Percentiles rank a stretch among this genome's conserved stretches.
Conservation (phyloP, 306 rosid species). For the Malus fusca region DNA sequence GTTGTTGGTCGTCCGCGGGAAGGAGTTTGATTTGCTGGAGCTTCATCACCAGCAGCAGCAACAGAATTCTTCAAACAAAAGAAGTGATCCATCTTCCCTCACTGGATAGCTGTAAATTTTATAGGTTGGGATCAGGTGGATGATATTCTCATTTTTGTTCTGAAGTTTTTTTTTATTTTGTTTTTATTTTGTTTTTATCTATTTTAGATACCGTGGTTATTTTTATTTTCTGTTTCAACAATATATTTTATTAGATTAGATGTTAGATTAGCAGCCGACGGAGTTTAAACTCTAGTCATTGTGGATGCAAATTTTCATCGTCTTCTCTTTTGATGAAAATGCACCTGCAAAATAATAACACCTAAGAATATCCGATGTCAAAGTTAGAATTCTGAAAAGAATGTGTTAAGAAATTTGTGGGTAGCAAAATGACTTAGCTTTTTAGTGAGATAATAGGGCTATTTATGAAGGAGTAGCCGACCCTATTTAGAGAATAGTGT, state of each 20-base stretch:
- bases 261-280: not conserved
- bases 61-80: slow-evolving; percentile 52
- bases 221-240: not conserved
- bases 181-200: not conserved
- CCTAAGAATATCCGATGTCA: rapidly evolving
- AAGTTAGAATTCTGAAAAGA: no score
- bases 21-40: slow-evolving; percentile 48
- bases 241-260: no score
- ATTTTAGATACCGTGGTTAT: not conserved
- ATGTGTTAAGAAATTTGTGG: no score
- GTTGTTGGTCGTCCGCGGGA: slow-evolving; percentile 52
- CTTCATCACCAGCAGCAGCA: slow-evolving; percentile 38
- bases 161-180: not conserved
- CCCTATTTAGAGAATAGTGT: no score
- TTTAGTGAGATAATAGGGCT: no score
- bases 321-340: no score
- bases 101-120: slow-evolving; percentile 13
- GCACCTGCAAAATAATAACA: no score
- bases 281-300: no score
- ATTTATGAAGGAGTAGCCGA: no score
- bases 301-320: no score
- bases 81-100: slow-evolving; percentile 34
- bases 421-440: no score
- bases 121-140: not conserved
- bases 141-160: not conserved